Evolutionary conservation across 2,329 filamentous ascomycete species (phyloP), one percentile per base, ranked within the genome.

Genomic region (Rhinocladiella similis): DNA sequence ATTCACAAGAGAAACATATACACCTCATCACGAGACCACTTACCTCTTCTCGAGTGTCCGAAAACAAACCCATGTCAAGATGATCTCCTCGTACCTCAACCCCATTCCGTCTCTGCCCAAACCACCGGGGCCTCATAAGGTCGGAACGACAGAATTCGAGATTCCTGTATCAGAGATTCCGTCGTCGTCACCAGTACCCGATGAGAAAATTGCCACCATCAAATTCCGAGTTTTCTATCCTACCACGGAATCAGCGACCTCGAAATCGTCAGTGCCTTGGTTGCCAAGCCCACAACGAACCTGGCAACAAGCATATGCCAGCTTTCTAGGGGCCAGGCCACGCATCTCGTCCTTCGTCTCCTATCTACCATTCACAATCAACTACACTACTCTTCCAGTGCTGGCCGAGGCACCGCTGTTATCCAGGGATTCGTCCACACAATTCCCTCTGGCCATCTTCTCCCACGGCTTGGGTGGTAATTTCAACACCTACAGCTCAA

Each of bases 161-260:
- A 83, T 95, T 14, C 88, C 90, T 42, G 78, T 88, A 9, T 68
- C 73, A 13, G 75, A 81, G 36, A 70, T 83, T 14, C 66, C 73
- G 29, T 71, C 70, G 2, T 69, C 73, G 1, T 77, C 80, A 25
- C 83, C 85, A 0, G 77, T 80, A 19, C 75, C 79, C 3, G 71
- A 77, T 6, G 82, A 83, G 5, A 75, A 79, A 6, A 84, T 92
- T 45, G 77, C 84, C 18, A 96, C 91, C 1, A 79, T 95, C 22
- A 86, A 89, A 54, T 94, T 90, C 70, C 84, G 91, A 60, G 79
- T 95, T 56, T 96, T 90, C 74, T 95, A 95, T 69, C 91, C 91
- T 1, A 86, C 87, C 19, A 74, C 62, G 6, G 67, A 74, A 14
- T 67, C 69, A 45, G 69, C 69, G 7, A 63, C 65, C 6, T 69